These are phyloP conservation scores for Penicillium sp. DNA, from an alignment of 2,329 filamentous ascomycete species.

Conservation along the genomic window DNA sequence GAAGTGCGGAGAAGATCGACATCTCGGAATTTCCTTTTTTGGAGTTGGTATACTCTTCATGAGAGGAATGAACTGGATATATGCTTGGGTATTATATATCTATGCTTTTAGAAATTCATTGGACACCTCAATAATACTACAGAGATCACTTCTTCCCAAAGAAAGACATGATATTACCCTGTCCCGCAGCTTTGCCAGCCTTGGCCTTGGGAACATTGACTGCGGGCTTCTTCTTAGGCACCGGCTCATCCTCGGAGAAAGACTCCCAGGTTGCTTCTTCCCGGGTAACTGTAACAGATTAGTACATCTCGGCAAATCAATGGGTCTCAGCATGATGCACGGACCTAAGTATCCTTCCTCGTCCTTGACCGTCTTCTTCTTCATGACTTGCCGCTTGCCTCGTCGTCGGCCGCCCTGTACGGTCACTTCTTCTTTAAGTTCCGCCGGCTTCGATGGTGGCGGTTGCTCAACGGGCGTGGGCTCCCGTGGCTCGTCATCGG, in stretches of 20 bases:
- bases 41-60: background rate
- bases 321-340: background rate
- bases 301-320: constrained; percentile 2
- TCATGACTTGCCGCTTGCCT: constrained; percentile 76
- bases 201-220: constrained; percentile 53
- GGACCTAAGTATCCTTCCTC: constrained; percentile 84
- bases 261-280: constrained; percentile 86
- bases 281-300: constrained; percentile 65
- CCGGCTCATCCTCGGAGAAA: constrained; percentile 83
- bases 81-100: background rate
- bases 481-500: constrained; percentile 40
- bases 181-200: constrained; percentile 50
- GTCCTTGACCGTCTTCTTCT: constrained; percentile 82
- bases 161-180: constrained; percentile 86
- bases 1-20: constrained; percentile 22
- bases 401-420: constrained; percentile 65
- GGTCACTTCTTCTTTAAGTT: constrained; percentile 51
- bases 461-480: constrained; percentile 36
- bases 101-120: background rate
- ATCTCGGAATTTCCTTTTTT: background rate
- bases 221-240: constrained; percentile 46
- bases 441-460: constrained; percentile 42
- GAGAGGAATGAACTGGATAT: background rate
- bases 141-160: constrained; percentile 70
- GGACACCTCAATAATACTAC: background rate